A percentile compares a stretch with the other conserved stretches of the same genome.
Evolutionary conservation across 805 yeast species (phyloP).

Genomic region (Hanseniaspora guilliermondii): DNA sequence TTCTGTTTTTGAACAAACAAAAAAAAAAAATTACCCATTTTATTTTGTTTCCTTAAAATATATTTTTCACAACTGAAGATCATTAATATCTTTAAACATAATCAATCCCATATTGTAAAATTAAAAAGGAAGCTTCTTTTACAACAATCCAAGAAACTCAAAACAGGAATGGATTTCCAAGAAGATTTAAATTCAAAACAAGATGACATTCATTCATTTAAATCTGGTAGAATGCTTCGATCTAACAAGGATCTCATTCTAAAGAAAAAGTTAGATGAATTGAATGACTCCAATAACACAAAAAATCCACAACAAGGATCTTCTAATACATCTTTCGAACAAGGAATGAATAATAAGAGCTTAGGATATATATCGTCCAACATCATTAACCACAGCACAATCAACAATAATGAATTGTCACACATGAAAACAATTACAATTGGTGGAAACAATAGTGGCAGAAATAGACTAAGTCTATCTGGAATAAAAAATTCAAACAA

Average conservation of each 20-base stretch:
- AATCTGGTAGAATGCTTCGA: constrained; percentile 6
- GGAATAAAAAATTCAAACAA: constrained; percentile 4
- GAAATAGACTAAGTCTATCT: constrained; percentile 5
- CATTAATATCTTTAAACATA: too few relatives aligned
- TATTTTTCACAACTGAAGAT: too few relatives aligned
- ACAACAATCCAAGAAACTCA: neutral
- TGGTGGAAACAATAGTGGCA: neutral
- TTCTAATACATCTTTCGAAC: neutral
- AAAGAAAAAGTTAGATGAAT: constrained; percentile 3
- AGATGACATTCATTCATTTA: neutral
- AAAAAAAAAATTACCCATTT: too few relatives aligned
- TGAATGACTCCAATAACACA: neutral
- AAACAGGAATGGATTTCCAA: neutral
- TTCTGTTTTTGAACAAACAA: too few relatives aligned
- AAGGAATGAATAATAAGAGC: neutral
- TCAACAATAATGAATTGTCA: neutral
- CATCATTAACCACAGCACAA: neutral
- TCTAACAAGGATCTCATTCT: constrained; percentile 6
- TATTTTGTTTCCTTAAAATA: too few relatives aligned
- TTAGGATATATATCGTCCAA: neutral
- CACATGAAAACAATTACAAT: constrained; percentile 6
- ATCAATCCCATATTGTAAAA: too few relatives aligned
- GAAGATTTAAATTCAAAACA: neutral
- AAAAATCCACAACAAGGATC: neutral
- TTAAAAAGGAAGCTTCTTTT: too few relatives aligned